Conservation (phyloP, 2,329 filamentous ascomycete genomes). For the Nemania sp. region DNA sequence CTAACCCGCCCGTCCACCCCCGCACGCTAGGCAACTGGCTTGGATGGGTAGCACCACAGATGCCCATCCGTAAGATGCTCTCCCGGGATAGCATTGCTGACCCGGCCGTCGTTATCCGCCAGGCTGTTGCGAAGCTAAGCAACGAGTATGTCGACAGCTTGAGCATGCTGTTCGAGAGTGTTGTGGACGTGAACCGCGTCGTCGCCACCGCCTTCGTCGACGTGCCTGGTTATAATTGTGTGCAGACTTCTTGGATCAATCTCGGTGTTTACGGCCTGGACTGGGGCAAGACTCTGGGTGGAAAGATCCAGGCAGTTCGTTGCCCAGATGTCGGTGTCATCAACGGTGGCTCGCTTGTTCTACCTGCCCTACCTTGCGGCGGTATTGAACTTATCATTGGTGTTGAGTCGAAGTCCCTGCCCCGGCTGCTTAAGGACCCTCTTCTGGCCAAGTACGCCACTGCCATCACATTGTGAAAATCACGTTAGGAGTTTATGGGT, state of each 20-base stretch:
- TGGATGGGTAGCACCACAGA: conserved; percentile 51
- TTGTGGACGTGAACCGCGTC: conserved; percentile 51
- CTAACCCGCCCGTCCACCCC: conserved; percentile 52
- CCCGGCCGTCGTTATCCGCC: conserved; percentile 52
- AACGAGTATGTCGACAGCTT: conserved; percentile 51
- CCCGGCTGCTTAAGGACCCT: conserved; percentile 49
- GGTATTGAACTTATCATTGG: conserved; percentile 53
- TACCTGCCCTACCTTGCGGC: conserved; percentile 51
- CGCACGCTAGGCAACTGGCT: conserved; percentile 56
- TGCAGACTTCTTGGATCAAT: conserved; percentile 52
- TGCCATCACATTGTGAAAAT: conserved; percentile 37
- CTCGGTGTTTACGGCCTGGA: conserved; percentile 51
- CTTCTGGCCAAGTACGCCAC: conserved; percentile 49
- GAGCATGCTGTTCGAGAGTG: conserved; percentile 48
- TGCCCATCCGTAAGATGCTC: conserved; percentile 50
- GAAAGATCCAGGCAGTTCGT: conserved; percentile 49
- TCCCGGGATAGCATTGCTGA: conserved; percentile 48
- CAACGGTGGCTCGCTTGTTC: conserved; percentile 51
- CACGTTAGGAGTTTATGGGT: background rate
- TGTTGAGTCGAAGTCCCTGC: conserved; percentile 49
- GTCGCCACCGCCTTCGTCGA: conserved; percentile 53
- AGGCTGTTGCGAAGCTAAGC: conserved; percentile 49
- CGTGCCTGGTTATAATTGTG: conserved; percentile 52
- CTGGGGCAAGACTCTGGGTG: conserved; percentile 51
- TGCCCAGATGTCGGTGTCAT: conserved; percentile 51